These are phyloP conservation scores for Oryza glumipatula DNA, from an alignment of 176 grass and related monocot species.

Conservation along the genomic window DNA sequence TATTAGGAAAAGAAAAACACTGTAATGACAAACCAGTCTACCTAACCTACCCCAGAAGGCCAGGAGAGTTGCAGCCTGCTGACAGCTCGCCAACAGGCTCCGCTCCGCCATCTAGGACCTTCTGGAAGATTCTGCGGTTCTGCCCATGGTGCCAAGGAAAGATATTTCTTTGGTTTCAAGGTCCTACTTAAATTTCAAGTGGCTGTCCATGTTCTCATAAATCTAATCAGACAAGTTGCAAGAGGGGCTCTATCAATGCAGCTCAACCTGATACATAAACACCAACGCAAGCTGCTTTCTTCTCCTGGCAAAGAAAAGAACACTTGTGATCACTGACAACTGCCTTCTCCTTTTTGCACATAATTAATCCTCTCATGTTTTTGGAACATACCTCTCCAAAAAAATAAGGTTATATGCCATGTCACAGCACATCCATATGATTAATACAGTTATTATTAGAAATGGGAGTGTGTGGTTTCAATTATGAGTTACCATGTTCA, in stretches of 20 bases:
- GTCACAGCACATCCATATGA: no score
- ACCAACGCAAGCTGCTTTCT: conserved; percentile 2
- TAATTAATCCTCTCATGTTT: conserved; percentile 2
- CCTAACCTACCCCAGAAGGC: no score
- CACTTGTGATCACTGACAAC: conserved; percentile 2
- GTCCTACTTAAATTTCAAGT: background rate
- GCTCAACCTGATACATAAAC: conserved; percentile 7
- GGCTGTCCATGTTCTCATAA: conserved; percentile 28
- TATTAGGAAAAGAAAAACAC: background rate
- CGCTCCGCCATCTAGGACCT: background rate
- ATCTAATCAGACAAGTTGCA: background rate
- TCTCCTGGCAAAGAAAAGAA: conserved; percentile 16
- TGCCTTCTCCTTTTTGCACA: background rate
- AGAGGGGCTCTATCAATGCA: background rate
- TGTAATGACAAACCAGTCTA: background rate
- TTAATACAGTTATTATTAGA: background rate
- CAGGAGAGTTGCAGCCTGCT: background rate
- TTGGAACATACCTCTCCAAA: background rate
- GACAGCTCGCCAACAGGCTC: no score
- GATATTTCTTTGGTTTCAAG: background rate
- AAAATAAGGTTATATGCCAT: background rate
- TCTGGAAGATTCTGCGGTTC: background rate
- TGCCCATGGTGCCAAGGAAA: background rate
- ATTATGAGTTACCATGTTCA: no score
- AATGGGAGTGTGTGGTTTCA: no score